Conservation (phyloP, 192 early-diverging fungal genomes). For the Coemansia aciculifera region DNA sequence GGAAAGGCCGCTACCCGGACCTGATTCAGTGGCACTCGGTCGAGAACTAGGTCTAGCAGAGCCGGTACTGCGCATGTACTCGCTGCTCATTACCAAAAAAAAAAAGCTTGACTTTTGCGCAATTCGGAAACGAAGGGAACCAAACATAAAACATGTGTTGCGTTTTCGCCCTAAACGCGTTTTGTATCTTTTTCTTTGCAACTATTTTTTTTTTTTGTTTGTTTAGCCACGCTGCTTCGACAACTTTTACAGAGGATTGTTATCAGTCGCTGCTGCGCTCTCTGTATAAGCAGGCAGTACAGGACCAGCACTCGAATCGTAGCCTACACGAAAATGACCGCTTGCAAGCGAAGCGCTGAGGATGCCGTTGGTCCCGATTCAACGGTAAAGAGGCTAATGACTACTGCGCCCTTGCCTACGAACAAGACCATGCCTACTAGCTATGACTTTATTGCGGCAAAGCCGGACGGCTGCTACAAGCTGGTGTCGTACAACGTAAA, state of each 20-base stretch:
- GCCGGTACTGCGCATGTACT: neutral
- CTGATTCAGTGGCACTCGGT: neutral
- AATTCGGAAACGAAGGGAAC: neutral
- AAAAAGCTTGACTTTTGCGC: neutral
- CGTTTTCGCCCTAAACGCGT: no score
- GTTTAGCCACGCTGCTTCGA: slow-evolving; percentile 1
- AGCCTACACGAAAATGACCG: slow-evolving; percentile 14
- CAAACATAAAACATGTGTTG: no score
- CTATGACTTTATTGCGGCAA: slow-evolving; percentile 56
- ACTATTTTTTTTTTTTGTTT: neutral
- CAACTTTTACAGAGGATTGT: neutral
- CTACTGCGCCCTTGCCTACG: slow-evolving; percentile 32
- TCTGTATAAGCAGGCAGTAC: neutral
- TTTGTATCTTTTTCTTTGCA: no score
- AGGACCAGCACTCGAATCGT: slow-evolving; percentile 12
- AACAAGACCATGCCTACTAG: slow-evolving; percentile 69
- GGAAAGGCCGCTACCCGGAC: neutral
- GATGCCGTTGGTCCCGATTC: neutral
- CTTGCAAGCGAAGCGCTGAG: slow-evolving; percentile 28
- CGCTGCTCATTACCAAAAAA: neutral
- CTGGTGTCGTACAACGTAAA: slow-evolving; percentile 81
- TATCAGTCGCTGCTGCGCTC: neutral
- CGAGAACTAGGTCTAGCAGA: neutral
- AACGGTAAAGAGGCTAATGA: slow-evolving; percentile 19
- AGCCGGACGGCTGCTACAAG: slow-evolving; percentile 58